Conservation (phyloP, 164 flowering plant species). For the grape (Vitis vinifera) region DNA sequence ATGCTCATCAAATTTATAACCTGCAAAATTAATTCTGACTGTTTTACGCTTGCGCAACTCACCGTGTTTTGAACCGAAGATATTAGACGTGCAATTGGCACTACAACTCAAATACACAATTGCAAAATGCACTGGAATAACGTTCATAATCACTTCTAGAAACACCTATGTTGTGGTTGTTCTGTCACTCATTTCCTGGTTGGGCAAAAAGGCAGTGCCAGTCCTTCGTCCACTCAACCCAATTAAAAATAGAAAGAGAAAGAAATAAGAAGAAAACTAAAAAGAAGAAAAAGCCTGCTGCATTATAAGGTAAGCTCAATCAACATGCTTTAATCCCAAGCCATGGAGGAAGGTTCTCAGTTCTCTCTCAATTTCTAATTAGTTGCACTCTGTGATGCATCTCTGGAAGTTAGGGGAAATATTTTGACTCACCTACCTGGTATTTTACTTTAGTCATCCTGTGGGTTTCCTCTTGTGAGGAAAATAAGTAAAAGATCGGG, state of each 20-base stretch:
- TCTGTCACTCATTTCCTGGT: not conserved
- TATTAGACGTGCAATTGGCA: conserved; percentile 10
- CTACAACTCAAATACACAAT: conserved; percentile 2
- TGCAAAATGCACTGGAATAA: not conserved
- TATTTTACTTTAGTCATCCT: too few relatives aligned
- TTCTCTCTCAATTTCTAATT: too few relatives aligned
- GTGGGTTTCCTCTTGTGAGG: too few relatives aligned
- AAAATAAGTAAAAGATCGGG: too few relatives aligned
- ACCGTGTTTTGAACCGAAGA: conserved; percentile 24
- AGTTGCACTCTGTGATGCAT: too few relatives aligned
- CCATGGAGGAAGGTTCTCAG: too few relatives aligned
- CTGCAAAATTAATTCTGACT: conserved; percentile 74
- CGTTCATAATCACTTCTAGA: not conserved
- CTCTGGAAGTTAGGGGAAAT: too few relatives aligned
- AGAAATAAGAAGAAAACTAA: too few relatives aligned
- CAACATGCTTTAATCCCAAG: too few relatives aligned
- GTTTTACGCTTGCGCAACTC: conserved; percentile 42
- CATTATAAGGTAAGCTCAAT: too few relatives aligned
- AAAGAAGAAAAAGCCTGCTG: too few relatives aligned
- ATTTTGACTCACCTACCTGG: too few relatives aligned
- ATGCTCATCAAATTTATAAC: conserved; percentile 89
- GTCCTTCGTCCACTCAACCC: not conserved
- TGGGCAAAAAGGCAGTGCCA: not conserved
- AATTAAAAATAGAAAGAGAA: not conserved
- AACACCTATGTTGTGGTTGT: not conserved